Evolutionary conservation across 768 basidiomycete species (phyloP).

Genomic region (Suillus tomentosus): DNA sequence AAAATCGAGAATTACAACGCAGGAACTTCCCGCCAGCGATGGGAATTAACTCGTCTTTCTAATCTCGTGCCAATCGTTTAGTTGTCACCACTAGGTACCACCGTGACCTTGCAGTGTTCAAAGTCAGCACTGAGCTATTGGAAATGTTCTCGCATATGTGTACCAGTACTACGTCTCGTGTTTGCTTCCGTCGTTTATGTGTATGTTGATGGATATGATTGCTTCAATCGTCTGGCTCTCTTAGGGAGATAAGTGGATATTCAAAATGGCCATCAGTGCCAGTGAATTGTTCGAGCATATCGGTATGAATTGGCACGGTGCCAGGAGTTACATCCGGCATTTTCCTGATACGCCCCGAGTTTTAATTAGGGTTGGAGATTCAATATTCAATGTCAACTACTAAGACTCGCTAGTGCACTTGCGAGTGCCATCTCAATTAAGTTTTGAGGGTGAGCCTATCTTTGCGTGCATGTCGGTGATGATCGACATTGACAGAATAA

Average conservation of each 20-base stretch:
- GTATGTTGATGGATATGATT: not conserved
- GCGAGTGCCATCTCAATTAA: too few relatives aligned
- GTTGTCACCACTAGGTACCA: not conserved
- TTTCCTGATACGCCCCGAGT: too few relatives aligned
- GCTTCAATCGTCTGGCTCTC: not conserved
- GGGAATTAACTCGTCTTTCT: not conserved
- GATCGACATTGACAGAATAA: too few relatives aligned
- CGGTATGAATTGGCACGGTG: too few relatives aligned
- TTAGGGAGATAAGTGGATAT: not conserved
- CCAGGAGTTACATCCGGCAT: too few relatives aligned
- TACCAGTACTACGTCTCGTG: not conserved
- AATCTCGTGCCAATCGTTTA: not conserved
- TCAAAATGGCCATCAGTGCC: too few relatives aligned
- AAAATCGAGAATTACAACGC: not conserved
- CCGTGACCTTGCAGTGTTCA: not conserved
- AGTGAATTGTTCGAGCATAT: too few relatives aligned
- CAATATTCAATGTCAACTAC: too few relatives aligned
- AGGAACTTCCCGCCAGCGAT: not conserved
- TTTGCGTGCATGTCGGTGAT: too few relatives aligned
- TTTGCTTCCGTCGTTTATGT: not conserved
- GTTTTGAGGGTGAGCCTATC: too few relatives aligned
- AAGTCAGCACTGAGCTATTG: not conserved
- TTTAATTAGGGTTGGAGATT: too few relatives aligned
- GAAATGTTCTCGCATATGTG: not conserved
- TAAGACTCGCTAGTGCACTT: too few relatives aligned